Conservation (phyloP, 768 basidiomycete genomes). For the Chalciporus sphaerocephalus region DNA sequence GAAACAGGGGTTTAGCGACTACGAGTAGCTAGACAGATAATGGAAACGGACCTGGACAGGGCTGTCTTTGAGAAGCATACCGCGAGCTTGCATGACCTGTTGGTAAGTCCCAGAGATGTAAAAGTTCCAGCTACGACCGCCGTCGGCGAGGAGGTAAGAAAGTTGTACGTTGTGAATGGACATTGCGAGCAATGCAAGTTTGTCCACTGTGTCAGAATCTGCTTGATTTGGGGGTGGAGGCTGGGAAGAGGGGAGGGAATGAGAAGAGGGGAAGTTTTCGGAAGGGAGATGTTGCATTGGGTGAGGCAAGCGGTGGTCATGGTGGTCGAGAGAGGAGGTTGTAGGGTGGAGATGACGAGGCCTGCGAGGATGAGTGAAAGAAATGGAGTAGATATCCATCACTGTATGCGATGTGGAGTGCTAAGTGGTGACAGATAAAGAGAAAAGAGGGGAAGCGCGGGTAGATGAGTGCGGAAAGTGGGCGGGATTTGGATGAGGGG, state of each 20-base stretch:
- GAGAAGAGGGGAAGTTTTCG: constrained; percentile 32
- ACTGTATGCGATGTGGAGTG: constrained; percentile 1
- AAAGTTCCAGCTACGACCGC: constrained; percentile 75
- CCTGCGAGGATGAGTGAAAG: constrained; percentile 87
- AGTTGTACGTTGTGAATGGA: constrained; percentile 80
- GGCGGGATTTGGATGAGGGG: constrained; percentile 8
- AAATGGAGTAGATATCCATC: constrained; percentile 95
- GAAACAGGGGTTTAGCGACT: constrained; percentile 7
- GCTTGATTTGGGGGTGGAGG: constrained; percentile 34
- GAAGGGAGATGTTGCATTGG: constrained; percentile 32
- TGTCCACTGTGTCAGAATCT: constrained; percentile 73
- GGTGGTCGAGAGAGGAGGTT: constrained; percentile 60
- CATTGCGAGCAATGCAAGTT: constrained; percentile 76
- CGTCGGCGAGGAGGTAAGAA: constrained; percentile 70
- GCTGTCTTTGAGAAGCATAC: constrained; percentile 84
- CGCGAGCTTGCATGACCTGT: constrained; percentile 87
- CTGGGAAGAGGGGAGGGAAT: constrained; percentile 38
- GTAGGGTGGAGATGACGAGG: constrained; percentile 59
- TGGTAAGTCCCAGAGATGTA: constrained; percentile 88
- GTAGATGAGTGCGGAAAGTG: constrained; percentile 1
- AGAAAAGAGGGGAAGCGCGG: constrained; percentile 1
- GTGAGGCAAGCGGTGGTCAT: constrained; percentile 44
- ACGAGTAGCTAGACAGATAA: not conserved
- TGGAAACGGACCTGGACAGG: constrained; percentile 64
- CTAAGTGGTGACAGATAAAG: not conserved